Conservation (phyloP, 495 filamentous ascomycete species). For the Neurospora tetrasperma region DNA sequence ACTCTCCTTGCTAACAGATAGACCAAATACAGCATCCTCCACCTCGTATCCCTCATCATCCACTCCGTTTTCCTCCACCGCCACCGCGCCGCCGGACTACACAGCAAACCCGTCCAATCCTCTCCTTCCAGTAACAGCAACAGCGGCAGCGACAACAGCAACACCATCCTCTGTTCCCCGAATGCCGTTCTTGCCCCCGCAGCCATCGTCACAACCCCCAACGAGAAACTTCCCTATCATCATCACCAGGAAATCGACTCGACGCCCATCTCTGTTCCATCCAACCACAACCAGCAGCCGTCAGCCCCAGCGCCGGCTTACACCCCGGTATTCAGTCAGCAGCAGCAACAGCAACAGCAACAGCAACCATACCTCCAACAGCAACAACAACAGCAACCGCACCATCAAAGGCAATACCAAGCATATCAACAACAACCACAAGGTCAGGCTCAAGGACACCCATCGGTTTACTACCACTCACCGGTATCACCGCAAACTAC, state of each 20-base stretch:
- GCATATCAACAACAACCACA: neutral
- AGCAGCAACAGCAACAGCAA: neutral
- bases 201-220: neutral
- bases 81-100: slow-evolving; percentile 35
- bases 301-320: neutral
- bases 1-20: slow-evolving; percentile 2
- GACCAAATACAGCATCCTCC: slow-evolving; percentile 24
- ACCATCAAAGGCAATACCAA: neutral
- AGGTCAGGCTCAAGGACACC: neutral
- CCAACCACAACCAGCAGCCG: neutral
- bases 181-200: neutral
- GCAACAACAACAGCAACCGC: neutral
- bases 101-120: slow-evolving; percentile 20
- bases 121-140: neutral
- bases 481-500: neutral
- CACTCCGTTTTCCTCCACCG: slow-evolving; percentile 32
- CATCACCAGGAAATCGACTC: neutral
- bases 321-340: neutral
- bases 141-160: neutral
- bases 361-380: neutral
- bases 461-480: neutral
- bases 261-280: neutral
- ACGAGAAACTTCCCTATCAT: neutral
- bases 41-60: slow-evolving; percentile 28
- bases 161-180: neutral